Base-by-base conservation (phyloP, 1,284 basidiomycete species). In the Phellopilus nigrolimitatus region DNA sequence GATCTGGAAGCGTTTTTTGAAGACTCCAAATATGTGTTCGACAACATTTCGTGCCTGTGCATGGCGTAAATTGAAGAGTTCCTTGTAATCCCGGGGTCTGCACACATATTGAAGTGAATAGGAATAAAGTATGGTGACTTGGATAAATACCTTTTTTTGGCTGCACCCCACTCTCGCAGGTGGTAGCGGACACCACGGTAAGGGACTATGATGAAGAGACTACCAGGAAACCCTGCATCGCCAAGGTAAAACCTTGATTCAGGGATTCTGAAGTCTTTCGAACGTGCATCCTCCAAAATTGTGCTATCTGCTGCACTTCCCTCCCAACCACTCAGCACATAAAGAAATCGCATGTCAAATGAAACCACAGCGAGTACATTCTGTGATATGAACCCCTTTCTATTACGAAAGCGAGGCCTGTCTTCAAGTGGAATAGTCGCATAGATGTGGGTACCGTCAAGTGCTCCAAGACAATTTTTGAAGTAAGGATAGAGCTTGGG, bases 361-460 rank as follows among this genome's bases (percentile, higher is more conserved):
- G 55, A 56, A 15, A 57, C 60, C 4, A 42, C 55, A 9, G 64
- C 64, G n/a, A 72, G 61, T 31, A 62, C 61, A 56, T 72, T 73
- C 47, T 69, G 66, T 0, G 66, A 56, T 19, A 69, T 30, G 6
- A 51, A 44, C 19, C 71, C 70, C 55, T 73, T 72, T 0, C 61
- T 59, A 53, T 71, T 64, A 0, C 63, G 58, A 27, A 63, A 60
- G 4, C 50, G 51, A 24, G 61, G 56, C 1, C 57, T 53, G 3
- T 64, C 61, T 3, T 27, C 45, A 9, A 56, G 49, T 12, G 66
- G 55, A 12, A 66, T 57, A 22, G 25, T 59, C 12, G 58, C 63
- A 30, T 60, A 55, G 28, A 72, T 64, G 44, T 72, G 68, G 13
- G 62, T 68, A 0, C 70, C 68, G 62, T 75, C 71, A 21, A 75